Evolutionary conservation across 306 rosid species (phyloP).

Genomic region (Mimosa pudica): DNA sequence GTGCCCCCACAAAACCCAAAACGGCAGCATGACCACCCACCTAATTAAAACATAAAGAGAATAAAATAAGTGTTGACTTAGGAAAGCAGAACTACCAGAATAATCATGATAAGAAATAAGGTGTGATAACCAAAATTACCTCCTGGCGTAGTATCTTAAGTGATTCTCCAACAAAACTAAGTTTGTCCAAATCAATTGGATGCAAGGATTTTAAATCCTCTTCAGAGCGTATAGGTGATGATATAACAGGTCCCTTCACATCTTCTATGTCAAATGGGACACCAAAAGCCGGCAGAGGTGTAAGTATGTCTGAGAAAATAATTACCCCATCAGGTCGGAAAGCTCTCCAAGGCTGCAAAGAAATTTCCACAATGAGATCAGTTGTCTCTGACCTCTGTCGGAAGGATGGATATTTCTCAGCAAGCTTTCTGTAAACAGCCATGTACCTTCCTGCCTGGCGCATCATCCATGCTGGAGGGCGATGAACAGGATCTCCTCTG

Average conservation of each 20-base stretch:
- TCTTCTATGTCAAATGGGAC: slow-evolving; percentile 94
- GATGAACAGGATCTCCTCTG: slow-evolving; percentile 80
- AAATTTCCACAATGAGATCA: slow-evolving; percentile 98
- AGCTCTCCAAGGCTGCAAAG: slow-evolving; percentile 99
- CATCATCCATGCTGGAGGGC: slow-evolving; percentile 99
- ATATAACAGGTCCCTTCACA: slow-evolving; percentile 87
- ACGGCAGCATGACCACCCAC: slow-evolving; percentile 84
- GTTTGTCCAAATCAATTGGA: slow-evolving; percentile 81
- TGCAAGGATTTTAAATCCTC: slow-evolving; percentile 80
- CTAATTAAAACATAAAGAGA: slow-evolving; percentile 41
- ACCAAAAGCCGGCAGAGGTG: slow-evolving; percentile 96
- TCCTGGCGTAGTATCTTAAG: slow-evolving; percentile 56
- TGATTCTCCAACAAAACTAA: slow-evolving; percentile 22
- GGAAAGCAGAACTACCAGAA: slow-evolving; percentile 4
- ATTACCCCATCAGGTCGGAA: slow-evolving; percentile 97
- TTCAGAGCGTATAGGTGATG: slow-evolving; percentile 77
- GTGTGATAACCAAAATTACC: slow-evolving; percentile 46
- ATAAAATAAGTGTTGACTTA: background rate
- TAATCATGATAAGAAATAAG: slow-evolving; percentile 24
- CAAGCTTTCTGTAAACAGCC: slow-evolving; percentile 95
- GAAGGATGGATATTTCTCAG: slow-evolving; percentile 94
- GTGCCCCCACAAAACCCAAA: slow-evolving; percentile 99
- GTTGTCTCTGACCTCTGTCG: slow-evolving; percentile 97
- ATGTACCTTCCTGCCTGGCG: slow-evolving; percentile 99
- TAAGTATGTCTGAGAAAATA: slow-evolving; percentile 93